Conservation (phyloP, 352 stramenopile species). For the Aphanomyces cochlioides region DNA sequence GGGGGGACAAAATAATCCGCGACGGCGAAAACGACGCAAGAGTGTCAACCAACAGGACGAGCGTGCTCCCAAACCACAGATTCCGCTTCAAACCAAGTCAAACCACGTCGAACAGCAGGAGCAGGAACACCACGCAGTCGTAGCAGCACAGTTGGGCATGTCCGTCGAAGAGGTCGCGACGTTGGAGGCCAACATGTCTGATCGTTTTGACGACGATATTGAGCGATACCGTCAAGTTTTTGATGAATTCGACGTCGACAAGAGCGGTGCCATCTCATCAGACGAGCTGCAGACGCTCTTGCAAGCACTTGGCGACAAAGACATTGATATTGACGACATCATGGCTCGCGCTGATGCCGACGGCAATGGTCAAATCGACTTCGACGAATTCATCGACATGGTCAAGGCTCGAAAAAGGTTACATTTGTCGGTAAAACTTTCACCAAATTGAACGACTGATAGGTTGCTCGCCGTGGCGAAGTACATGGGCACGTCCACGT, state of each 20-base stretch:
- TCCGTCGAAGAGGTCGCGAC: conserved; percentile 34
- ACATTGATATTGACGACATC: conserved; percentile 64
- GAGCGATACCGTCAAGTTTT: conserved; percentile 54
- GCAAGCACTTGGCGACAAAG: conserved; percentile 51
- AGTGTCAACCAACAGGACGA: conserved; percentile 24
- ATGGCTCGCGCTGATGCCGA: conserved; percentile 66
- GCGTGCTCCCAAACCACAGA: background rate
- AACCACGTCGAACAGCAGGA: background rate
- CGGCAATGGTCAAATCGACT: conserved; percentile 71
- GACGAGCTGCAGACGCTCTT: conserved; percentile 60
- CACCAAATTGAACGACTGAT: background rate
- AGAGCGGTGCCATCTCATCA: conserved; percentile 71
- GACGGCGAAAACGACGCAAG: conserved; percentile 15
- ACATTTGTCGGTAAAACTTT: background rate
- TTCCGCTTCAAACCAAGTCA: no score
- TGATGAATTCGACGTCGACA: conserved; percentile 67
- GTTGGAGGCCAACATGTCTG: conserved; percentile 33
- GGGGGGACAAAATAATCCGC: background rate
- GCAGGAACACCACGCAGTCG: background rate
- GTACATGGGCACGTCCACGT: conserved; percentile 43
- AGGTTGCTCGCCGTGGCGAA: conserved; percentile 60
- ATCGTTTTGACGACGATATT: conserved; percentile 18
- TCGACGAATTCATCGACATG: conserved; percentile 70
- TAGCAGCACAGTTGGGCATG: conserved; percentile 15
- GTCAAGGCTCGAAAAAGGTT: conserved; percentile 71